Evolutionary conservation across 257 asterid species (phyloP), one percentile per base, ranked within the genome.

Genomic region (Haberlea rhodopensis): DNA sequence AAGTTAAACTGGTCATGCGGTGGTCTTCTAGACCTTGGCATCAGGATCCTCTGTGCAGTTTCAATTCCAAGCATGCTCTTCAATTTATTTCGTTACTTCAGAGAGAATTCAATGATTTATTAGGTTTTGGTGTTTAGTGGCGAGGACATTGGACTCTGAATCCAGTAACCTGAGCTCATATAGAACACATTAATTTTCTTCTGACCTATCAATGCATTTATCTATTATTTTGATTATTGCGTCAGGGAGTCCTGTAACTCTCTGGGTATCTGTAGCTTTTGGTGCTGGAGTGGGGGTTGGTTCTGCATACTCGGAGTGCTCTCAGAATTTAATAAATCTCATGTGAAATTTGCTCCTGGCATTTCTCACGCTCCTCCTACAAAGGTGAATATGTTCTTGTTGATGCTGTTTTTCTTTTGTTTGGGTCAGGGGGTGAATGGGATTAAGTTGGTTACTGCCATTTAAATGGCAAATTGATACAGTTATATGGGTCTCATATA

Each of bases 251-350:
- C 96, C 98, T 20, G 90, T 67, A 26, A 85, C 95, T 48, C 94
- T 94, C 60, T 88, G 95, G 98, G 94, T 94, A 26, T 79, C 96
- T 20, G 87, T 89, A 45, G 86, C 91, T 60, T 83, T 91, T 63
- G 98, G 90, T 68, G 95, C 95, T 57, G 96, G 96, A 54, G 57
- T 83, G 63, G 98, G 96, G 51, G 71, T 91, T 57, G 98, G 98
- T 62, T 83, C 92, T 73, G 91, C 98, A 18, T 91, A 85, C 80
- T 65, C 89, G 19, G 98, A 91, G 24, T 13, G n/a, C 32, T 11
- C 26, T 29, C 32, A 40, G 25, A 87, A 74, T 54, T 81, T 32
- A 2, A 1, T 61, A 43, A 26, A 22, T 16, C 25, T 32, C 7
- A 19, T 40, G 59, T 45, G 4, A 18, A 19, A 46, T 9, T 13